Evolutionary conservation across 106 monocot genomes (phyloP).

Genomic region (Dioscorea zingiberensis): DNA sequence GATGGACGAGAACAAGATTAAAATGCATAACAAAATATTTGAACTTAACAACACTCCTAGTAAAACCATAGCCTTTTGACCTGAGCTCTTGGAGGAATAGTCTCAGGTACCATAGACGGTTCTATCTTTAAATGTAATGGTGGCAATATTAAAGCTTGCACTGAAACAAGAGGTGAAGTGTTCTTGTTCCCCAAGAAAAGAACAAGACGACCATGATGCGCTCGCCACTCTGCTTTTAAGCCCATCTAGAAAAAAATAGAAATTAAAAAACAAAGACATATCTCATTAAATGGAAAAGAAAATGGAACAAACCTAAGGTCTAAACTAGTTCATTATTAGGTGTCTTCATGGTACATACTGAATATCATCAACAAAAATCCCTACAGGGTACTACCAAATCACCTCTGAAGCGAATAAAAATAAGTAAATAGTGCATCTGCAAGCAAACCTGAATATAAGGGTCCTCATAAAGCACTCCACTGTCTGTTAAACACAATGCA

Average conservation of each 20-base stretch:
- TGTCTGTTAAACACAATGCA: conserved; percentile 85
- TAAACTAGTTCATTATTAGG: too few relatives aligned
- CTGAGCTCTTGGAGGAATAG: conserved; percentile 99
- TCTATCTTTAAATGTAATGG: conserved; percentile 82
- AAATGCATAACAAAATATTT: too few relatives aligned
- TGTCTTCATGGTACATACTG: too few relatives aligned
- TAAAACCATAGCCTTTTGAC: conserved; percentile 20
- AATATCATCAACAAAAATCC: too few relatives aligned
- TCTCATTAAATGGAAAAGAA: too few relatives aligned
- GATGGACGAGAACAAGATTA: too few relatives aligned
- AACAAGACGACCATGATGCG: conserved; percentile 78
- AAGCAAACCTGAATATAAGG: conserved; percentile 86
- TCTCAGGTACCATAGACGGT: conserved; percentile 78
- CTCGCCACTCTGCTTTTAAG: conserved; percentile 89
- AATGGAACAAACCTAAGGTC: neutral
- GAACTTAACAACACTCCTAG: too few relatives aligned
- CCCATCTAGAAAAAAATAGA: too few relatives aligned
- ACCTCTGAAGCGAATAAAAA: neutral
- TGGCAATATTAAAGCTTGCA: conserved; percentile 70
- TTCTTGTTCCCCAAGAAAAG: conserved; percentile 98
- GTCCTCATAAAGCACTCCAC: conserved; percentile 94
- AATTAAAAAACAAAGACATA: too few relatives aligned
- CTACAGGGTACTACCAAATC: too few relatives aligned
- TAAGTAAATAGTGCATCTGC: neutral
- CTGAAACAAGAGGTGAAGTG: conserved; percentile 73